Evolutionary conservation across 164 flowering plant species (phyloP).

Genomic region (Magnolia kwangsiensis): DNA sequence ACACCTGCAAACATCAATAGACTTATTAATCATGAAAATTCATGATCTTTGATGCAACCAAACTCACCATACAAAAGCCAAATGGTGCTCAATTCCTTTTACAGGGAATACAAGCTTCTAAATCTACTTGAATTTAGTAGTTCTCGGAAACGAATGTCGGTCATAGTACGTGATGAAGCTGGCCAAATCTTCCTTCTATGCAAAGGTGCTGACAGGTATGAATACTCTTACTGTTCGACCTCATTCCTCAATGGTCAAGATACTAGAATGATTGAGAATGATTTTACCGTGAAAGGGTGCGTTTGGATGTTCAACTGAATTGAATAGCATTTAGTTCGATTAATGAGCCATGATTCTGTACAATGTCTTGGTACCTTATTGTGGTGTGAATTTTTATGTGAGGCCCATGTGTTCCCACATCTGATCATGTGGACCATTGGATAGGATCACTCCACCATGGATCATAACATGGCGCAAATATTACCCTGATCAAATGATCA

Average conservation of each 20-base stretch:
- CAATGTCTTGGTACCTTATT: not conserved
- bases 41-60: too few relatives aligned
- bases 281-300: not conserved
- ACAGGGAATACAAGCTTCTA: slow-evolving; percentile 57
- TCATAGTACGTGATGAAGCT: slow-evolving; percentile 51
- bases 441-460: too few relatives aligned
- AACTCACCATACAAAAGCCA: not conserved
- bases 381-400: not conserved
- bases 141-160: slow-evolving; percentile 66
- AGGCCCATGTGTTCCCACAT: not conserved
- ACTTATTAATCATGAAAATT: too few relatives aligned
- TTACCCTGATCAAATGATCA: too few relatives aligned
- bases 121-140: slow-evolving; percentile 63
- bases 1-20: not conserved
- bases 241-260: not conserved
- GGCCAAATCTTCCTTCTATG: slow-evolving; percentile 56
- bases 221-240: not conserved
- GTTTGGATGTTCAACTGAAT: not conserved
- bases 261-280: too few relatives aligned
- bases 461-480: too few relatives aligned
- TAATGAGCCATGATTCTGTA: not conserved
- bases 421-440: too few relatives aligned
- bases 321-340: too few relatives aligned
- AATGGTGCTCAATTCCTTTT: slow-evolving; percentile 1
- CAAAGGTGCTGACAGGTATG: slow-evolving; percentile 77